These are phyloP conservation scores for Cryptosporidium baileyi DNA, from an alignment of 169 alveolate species.

Conservation along the genomic window DNA sequence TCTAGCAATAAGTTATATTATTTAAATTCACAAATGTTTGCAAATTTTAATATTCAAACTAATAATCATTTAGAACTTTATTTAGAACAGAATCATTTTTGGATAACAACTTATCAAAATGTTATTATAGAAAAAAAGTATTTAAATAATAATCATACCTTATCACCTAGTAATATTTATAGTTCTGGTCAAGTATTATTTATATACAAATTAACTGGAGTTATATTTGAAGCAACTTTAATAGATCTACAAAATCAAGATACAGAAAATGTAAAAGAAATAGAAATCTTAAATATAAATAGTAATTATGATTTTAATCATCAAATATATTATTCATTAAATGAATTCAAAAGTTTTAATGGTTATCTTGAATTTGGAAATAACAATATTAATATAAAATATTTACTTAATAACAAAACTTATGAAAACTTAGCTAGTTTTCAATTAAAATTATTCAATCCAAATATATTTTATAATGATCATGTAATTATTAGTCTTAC, in stretches of 20 bases:
- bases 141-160: too few species aligned
- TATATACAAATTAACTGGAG: slow-evolving; percentile 2
- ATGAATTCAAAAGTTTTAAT: slow-evolving; percentile 10
- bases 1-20: neutral
- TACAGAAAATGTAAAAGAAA: neutral
- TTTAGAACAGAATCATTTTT: neutral
- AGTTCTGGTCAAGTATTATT: neutral
- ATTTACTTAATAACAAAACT: neutral
- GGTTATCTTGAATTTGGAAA: slow-evolving; percentile 1
- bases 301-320: neutral
- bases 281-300: neutral
- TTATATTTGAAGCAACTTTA: neutral
- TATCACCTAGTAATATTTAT: slow-evolving; percentile 2
- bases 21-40: slow-evolving; percentile 29
- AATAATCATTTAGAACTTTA: neutral
- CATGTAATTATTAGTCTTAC: neutral
- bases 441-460: neutral
- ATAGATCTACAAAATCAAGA: neutral
- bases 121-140: neutral
- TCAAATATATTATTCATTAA: neutral
- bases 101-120: neutral
- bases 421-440: neutral
- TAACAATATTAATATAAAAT: neutral
- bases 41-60: slow-evolving; percentile 43
- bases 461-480: neutral